Evolutionary conservation across 108 stramenopile species (phyloP), one percentile per base, ranked within the genome.

Genomic region (Discostella pseudostelligera): DNA sequence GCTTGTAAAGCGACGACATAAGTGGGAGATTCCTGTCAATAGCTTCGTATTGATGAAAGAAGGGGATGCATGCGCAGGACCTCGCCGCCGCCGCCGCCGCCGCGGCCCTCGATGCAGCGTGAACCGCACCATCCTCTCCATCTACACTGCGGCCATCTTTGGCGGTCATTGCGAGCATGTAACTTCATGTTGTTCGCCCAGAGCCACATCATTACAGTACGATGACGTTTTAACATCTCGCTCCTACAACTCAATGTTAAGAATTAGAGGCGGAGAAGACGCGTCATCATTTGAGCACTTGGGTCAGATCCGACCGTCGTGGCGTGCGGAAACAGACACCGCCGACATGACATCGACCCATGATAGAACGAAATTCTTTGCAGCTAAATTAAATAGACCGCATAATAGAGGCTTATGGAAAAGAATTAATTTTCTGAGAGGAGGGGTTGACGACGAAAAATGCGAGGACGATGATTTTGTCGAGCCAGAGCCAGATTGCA

Each of bases 401-500:
- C n/a, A n/a, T 16, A 32, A 32, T 4, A 43, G 42, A n/a, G 42
- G 7, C 3, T 8, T 43, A 11, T 16, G 42, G 42, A 4, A 11
- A 8, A 43, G 42, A 43, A 43, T 43, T 43, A 43, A 8, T 8
- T 11, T 43, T 12, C 42, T 43, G 2, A 43, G 42, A n/a, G 42
- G 42, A 12, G 42, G 42, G 12, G 42, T 57, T 1, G 61, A 29
- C 10, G 43, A 62, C 9, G 43, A 8, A 25, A 32, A 13, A n/a
- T n/a, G n/a, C n/a, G n/a, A n/a, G 9, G 14, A 45, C 6, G 43
- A 21, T 3, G 44, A 10, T 5, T 60, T 32, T 47, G 59, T 47
- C 43, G 66, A 60, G n/a, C n/a, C n/a, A 43, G 40, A 19, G n/a
- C 19, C 60, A 29, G 66, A 28, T 32, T 32, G 32, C 58, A 47